These are phyloP conservation scores for Rutstroemia sydowiana DNA, from an alignment of 2,329 filamentous ascomycete genomes.

Conservation along the genomic window DNA sequence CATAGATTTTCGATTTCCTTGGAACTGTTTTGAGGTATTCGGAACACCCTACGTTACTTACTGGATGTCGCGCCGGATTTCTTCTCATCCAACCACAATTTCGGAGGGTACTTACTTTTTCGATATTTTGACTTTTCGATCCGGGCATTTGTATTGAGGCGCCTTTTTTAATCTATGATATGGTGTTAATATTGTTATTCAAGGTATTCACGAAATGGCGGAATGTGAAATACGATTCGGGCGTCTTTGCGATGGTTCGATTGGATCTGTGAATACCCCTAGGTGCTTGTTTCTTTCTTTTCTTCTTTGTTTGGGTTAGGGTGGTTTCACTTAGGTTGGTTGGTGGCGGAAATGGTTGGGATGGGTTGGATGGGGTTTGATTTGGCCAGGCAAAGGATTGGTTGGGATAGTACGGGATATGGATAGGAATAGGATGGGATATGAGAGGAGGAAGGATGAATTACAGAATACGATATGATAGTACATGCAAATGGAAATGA, in stretches of 20 bases:
- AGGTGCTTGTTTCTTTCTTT: not conserved
- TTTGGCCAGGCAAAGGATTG: no score
- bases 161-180: not conserved
- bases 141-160: not conserved
- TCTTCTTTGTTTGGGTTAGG: not conserved
- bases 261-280: constrained; percentile 4
- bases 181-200: not conserved
- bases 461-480: not conserved
- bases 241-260: not conserved
- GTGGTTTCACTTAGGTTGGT: not conserved
- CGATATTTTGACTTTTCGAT: not conserved
- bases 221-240: not conserved
- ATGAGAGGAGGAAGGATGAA: not conserved
- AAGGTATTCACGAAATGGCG: not conserved
- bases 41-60: no score
- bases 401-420: no score
- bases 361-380: not conserved
- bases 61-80: no score
- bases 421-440: no score
- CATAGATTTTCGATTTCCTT: no score
- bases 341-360: not conserved
- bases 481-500: not conserved
- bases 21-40: no score
- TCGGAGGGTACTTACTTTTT: not conserved
- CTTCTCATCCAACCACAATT: no score